Base-by-base conservation (phyloP, 805 yeast genomes). In the Kodamaea fukazawae region DNA sequence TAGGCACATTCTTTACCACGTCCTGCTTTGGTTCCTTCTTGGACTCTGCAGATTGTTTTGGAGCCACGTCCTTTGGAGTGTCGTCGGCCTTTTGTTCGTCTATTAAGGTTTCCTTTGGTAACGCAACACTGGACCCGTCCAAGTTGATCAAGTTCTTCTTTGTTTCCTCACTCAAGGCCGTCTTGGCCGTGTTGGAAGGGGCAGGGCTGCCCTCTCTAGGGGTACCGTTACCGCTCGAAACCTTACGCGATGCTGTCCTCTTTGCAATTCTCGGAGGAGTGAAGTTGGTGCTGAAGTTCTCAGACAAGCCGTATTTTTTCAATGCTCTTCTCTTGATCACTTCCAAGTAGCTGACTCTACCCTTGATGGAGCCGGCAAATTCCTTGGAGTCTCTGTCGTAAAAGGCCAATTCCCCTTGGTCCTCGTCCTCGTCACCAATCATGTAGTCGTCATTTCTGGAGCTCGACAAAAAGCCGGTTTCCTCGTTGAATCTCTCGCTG, bases 371-470 rank as follows among this genome's bases (percentile, higher is more conserved):
- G 3, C 55, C 55, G 29, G 60, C 60, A 32, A 69, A 66, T 49
- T 67, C 73, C 12, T 56, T 54, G 6, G 61, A 60, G 29, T 58
- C 67, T 40, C 58, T 57, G 43, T 70, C 74, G 39, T 47, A 60
- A 44, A 58, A 70, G 16, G 53, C 43, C 39, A 70, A 66, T 44
- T 70, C 73, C 5, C 75, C 75, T 45, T 65, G 61, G 32, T 58
- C 72, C 47, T 67, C 74, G 39, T 69, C 75, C 45, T 68, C 72
- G 36, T 68, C 73, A 7, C 73, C 74, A 51, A 69, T 55, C 60
- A 54, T 58, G 49, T 61, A 65, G 47, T 65, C 71, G 44, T 68
- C 73, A 41, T 60, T 55, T 42, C 74, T 58, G 5, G 64, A 50
- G 12, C 51, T 44, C 31, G 67, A 68, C 40, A 69, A 61, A 45